Percentiles rank a stretch among this genome's conserved stretches.
phyloP scores from a whole-genome alignment of 495 filamentous ascomycete genomes.

The Thermothielavioides terrestris region DNA sequence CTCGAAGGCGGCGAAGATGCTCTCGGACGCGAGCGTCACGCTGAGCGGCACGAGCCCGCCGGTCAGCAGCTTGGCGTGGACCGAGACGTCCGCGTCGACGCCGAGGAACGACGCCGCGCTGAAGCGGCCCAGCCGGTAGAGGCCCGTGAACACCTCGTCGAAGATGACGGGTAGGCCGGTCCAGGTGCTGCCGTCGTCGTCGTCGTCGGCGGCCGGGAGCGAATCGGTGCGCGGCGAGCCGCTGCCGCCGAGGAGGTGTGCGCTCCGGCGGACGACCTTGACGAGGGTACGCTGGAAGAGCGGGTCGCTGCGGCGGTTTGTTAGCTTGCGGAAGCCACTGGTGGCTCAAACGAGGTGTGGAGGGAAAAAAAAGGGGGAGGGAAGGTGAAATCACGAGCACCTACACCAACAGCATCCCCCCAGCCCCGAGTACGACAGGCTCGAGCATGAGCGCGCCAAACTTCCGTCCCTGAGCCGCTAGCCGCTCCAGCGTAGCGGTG shows the following conservation, averaged over 20 bases:
- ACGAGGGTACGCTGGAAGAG: slow-evolving; percentile 64
- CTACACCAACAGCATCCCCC: slow-evolving; percentile 69
- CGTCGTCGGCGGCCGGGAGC: not conserved
- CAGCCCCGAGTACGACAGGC: slow-evolving; percentile 65
- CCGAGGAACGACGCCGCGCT: slow-evolving; percentile 56
- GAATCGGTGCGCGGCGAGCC: not conserved
- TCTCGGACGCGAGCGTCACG: slow-evolving; percentile 58
- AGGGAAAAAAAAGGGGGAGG: too few relatives aligned
- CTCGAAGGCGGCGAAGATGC: slow-evolving; percentile 61
- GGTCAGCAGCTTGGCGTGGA: slow-evolving; percentile 71
- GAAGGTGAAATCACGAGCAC: slow-evolving; percentile 17
- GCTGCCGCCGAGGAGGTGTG: slow-evolving; percentile 37
- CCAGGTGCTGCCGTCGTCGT: slow-evolving; percentile 41
- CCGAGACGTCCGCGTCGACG: slow-evolving; percentile 58
- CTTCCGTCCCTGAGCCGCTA: slow-evolving; percentile 47
- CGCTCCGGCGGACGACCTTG: slow-evolving; percentile 49
- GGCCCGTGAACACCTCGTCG: slow-evolving; percentile 75
- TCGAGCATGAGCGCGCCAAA: slow-evolving; percentile 71
- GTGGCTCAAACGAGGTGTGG: too few relatives aligned
- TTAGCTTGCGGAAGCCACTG: too few relatives aligned
- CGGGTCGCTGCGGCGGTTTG: slow-evolving; percentile 68
- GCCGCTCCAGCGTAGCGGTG: slow-evolving; percentile 36
- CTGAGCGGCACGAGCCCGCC: slow-evolving; percentile 69
- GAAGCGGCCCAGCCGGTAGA: slow-evolving; percentile 65
- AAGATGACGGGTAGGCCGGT: slow-evolving; percentile 64